These are phyloP conservation scores for Agrocybe pediades DNA, from an alignment of 768 basidiomycete genomes.

Conservation along the genomic window DNA sequence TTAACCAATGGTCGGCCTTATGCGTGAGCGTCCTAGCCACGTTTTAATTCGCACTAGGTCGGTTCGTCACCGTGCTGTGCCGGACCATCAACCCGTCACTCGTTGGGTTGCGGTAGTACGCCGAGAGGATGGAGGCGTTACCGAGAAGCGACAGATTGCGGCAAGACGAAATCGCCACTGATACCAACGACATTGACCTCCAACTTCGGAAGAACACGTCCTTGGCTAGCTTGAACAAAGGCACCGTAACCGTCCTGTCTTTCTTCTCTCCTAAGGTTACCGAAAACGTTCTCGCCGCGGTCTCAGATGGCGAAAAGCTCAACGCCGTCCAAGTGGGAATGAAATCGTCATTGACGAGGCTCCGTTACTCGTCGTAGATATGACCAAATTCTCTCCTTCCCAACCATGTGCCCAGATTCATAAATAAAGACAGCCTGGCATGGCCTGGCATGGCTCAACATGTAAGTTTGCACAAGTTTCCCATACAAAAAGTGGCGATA, in stretches of 20 bases:
- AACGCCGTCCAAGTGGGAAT: constrained; percentile 70
- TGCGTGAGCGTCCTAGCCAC: constrained; percentile 38
- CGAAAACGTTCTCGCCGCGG: constrained; percentile 25
- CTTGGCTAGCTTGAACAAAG: constrained; percentile 50
- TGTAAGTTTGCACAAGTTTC: constrained; percentile 30
- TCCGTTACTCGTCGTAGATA: constrained; percentile 46
- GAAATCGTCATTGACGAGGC: constrained; percentile 56
- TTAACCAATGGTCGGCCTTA: constrained; percentile 50
- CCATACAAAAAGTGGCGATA: constrained; percentile 60
- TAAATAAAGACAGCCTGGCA: too few species aligned
- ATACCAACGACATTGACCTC: constrained; percentile 50
- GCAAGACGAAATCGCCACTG: constrained; percentile 50
- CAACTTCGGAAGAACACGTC: constrained; percentile 40
- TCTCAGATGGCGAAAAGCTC: constrained; percentile 10
- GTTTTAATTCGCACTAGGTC: constrained; percentile 2
- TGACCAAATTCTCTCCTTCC: constrained; percentile 50
- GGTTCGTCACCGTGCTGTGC: neutral
- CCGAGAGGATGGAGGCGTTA: constrained; percentile 43
- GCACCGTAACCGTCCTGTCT: constrained; percentile 55
- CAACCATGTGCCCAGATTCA: constrained; percentile 56
- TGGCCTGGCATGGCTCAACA: constrained; percentile 51
- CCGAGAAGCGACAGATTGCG: too few species aligned
- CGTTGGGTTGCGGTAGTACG: constrained; percentile 27
- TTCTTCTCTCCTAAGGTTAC: constrained; percentile 56
- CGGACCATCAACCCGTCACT: constrained; percentile 32